Conservation (phyloP, 805 yeast genomes). For the Ogataea kodamae region DNA sequence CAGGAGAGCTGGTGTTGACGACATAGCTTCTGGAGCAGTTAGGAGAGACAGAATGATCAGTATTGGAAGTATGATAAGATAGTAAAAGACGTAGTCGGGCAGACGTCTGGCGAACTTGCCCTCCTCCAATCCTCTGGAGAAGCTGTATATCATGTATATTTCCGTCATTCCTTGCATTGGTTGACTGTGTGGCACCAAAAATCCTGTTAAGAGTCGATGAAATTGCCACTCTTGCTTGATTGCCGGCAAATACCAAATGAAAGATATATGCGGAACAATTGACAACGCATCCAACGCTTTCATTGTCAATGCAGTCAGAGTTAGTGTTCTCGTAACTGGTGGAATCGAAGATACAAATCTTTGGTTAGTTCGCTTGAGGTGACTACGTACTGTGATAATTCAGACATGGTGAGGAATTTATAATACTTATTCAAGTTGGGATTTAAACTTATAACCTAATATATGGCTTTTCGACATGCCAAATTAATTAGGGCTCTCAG, state of each 20-base stretch:
- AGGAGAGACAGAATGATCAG: conserved; percentile 36
- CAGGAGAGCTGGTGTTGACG: conserved; percentile 38
- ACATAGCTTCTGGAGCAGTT: conserved; percentile 29
- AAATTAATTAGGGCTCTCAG: conserved; percentile 9
- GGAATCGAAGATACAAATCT: conserved; percentile 48
- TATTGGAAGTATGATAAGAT: conserved; percentile 45
- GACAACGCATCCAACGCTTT: conserved; percentile 39
- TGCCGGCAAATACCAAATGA: conserved; percentile 31
- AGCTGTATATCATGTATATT: conserved; percentile 54
- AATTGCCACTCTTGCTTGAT: conserved; percentile 36
- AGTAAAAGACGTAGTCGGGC: conserved; percentile 57
- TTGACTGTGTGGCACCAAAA: conserved; percentile 41
- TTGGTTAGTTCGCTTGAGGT: background rate
- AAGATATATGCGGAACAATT: conserved; percentile 21
- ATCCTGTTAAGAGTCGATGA: conserved; percentile 48
- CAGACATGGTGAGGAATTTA: conserved; percentile 27
- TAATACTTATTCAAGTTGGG: background rate
- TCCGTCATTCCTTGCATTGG: conserved; percentile 47
- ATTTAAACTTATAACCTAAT: conserved; percentile 1
- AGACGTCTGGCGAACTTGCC: conserved; percentile 44
- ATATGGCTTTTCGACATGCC: conserved; percentile 15
- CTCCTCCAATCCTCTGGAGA: conserved; percentile 54
- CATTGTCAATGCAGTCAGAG: conserved; percentile 44
- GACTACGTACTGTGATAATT: conserved; percentile 31
- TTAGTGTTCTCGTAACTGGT: conserved; percentile 57